Evolutionary conservation across 2,329 filamentous ascomycete genomes (phyloP).

Genomic region (Aspergillus sergii): DNA sequence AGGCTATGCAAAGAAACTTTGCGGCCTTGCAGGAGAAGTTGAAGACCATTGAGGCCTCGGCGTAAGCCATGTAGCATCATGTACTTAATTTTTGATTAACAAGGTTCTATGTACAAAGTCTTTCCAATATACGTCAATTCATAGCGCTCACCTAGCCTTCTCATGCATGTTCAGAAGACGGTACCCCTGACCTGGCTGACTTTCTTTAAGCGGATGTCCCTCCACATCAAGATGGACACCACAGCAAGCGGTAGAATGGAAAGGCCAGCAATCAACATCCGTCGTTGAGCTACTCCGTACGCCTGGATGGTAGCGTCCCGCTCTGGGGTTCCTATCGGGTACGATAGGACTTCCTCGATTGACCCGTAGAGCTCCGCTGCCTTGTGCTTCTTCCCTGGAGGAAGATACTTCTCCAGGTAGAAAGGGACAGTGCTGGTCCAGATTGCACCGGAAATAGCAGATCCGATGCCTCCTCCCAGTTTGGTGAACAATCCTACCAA

Average conservation of each 20-base stretch:
- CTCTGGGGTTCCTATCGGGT: slow-evolving; percentile 44
- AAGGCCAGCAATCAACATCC: slow-evolving; percentile 42
- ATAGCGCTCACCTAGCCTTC: neutral
- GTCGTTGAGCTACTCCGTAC: slow-evolving; percentile 52
- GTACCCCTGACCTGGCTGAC: slow-evolving; percentile 12
- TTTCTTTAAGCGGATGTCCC: slow-evolving; percentile 10
- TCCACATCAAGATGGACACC: slow-evolving; percentile 8
- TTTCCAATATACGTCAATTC: neutral
- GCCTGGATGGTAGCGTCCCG: slow-evolving; percentile 49
- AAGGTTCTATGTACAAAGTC: neutral
- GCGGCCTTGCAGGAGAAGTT: slow-evolving; percentile 54
- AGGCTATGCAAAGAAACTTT: slow-evolving; percentile 61
- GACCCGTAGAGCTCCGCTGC: slow-evolving; percentile 19
- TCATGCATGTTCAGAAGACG: slow-evolving; percentile 4
- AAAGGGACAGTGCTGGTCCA: slow-evolving; percentile 26
- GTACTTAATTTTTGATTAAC: neutral
- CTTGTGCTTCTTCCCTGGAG: slow-evolving; percentile 18
- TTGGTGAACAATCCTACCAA: slow-evolving; percentile 25
- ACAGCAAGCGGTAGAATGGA: slow-evolving; percentile 9
- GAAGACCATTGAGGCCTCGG: slow-evolving; percentile 24
- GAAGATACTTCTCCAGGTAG: slow-evolving; percentile 20
- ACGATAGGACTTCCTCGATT: slow-evolving; percentile 28
- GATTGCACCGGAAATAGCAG: slow-evolving; percentile 26
- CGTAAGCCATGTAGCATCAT: neutral
- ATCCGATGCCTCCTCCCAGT: slow-evolving; percentile 25